These are phyloP conservation scores for Lolium multiflorum DNA, from an alignment of 176 grass and related monocot species.

Conservation along the genomic window DNA sequence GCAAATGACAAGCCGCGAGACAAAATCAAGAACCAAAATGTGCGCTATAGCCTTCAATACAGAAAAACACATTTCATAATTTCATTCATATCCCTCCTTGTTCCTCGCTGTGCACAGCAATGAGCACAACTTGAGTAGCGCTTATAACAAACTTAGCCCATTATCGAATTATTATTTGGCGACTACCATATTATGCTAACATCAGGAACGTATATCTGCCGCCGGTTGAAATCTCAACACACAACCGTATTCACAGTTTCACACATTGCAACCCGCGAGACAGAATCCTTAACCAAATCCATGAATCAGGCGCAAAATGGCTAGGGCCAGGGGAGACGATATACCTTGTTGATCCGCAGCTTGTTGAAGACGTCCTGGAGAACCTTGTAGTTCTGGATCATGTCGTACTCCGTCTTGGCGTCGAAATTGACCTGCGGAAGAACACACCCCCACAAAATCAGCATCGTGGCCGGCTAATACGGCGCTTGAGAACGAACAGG, in stretches of 20 bases:
- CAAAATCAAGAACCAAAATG: not conserved
- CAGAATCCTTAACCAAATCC: not conserved
- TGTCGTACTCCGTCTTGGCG: conserved; percentile 91
- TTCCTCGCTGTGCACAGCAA: conserved; percentile 23
- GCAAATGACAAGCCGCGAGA: no score
- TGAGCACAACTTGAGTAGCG: not conserved
- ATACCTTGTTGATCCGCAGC: conserved; percentile 73
- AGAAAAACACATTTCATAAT: not conserved
- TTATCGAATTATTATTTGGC: no score
- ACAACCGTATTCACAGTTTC: not conserved
- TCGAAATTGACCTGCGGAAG: conserved; percentile 87
- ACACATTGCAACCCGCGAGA: not conserved
- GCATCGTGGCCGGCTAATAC: no score
- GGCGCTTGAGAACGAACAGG: no score
- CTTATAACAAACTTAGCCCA: not conserved
- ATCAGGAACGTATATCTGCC: not conserved
- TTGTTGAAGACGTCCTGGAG: conserved; percentile 94
- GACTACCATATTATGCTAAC: not conserved
- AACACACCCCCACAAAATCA: not conserved
- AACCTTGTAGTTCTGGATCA: conserved; percentile 96
- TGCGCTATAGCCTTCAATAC: not conserved
- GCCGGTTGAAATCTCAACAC: not conserved
- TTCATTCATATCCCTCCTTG: not conserved
- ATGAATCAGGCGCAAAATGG: not conserved
- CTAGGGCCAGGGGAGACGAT: not conserved